Conservation (phyloP, 169 alveolate genomes). For the Plasmodium cynomolgi region DNA sequence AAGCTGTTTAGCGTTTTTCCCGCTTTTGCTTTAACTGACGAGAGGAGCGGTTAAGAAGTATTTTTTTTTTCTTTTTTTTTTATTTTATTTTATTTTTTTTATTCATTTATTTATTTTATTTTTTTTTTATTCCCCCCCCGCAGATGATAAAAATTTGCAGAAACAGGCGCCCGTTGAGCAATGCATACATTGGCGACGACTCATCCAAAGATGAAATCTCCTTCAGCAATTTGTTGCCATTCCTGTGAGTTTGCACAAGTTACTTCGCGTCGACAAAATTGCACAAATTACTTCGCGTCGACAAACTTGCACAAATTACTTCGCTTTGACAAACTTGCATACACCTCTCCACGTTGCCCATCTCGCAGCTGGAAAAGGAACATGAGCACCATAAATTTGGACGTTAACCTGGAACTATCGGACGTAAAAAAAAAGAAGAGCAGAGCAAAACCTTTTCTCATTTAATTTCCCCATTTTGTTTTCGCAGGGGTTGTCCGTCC, state of each 20-base stretch:
- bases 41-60: not conserved
- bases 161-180: constrained; percentile 47
- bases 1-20: not conserved
- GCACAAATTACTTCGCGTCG: not conserved
- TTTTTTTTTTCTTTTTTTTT: not conserved
- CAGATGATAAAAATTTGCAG: constrained; percentile 71
- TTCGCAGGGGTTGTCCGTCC: not conserved
- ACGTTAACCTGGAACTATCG: constrained; percentile 21
- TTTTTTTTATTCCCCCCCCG: not conserved
- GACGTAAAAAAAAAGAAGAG: constrained; percentile 15
- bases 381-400: constrained; percentile 49
- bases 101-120: not conserved
- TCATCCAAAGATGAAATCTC: constrained; percentile 46
- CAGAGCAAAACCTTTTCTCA: not conserved
- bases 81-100: not conserved
- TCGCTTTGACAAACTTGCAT: not conserved
- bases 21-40: not conserved
- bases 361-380: constrained; percentile 48
- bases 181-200: constrained; percentile 40
- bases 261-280: not conserved
- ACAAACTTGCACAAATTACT: not conserved
- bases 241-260: constrained; percentile 1
- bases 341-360: not conserved
- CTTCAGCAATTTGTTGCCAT: constrained; percentile 39
- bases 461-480: not conserved